Evolutionary conservation across 2,329 filamentous ascomycete species (phyloP).

Genomic region (Rachicladosporium sp.): DNA sequence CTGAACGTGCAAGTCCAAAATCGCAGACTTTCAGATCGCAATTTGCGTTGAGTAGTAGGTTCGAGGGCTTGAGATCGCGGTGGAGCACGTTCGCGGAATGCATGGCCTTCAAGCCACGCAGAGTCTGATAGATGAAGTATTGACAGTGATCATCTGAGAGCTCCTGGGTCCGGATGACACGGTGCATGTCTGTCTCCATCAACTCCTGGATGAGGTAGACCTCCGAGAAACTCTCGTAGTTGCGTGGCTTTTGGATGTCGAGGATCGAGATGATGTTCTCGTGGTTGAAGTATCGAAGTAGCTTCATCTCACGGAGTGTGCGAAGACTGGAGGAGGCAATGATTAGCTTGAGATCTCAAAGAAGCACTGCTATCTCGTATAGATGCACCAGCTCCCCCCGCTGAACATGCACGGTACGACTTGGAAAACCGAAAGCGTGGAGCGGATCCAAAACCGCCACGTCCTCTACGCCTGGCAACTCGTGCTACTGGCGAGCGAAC

Average conservation of each 20-base stretch:
- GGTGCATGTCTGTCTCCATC: conserved; percentile 99
- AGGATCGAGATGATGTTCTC: conserved; percentile 99
- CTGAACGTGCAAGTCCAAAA: conserved; percentile 84
- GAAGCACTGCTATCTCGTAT: no score
- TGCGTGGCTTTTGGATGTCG: conserved; percentile 95
- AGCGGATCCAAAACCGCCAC: no score
- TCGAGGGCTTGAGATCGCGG: conserved; percentile 93
- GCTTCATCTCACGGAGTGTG: conserved; percentile 97
- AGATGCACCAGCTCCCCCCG: no score
- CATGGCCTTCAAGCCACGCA: conserved; percentile 96
- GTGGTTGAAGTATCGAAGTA: conserved; percentile 97
- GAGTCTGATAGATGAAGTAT: conserved; percentile 99
- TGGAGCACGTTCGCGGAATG: conserved; percentile 97
- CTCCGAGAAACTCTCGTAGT: conserved; percentile 91
- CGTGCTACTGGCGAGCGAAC: no score
- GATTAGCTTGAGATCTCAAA: no score
- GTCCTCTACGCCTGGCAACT: no score
- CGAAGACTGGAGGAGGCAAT: conserved; percentile 61
- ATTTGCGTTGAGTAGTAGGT: conserved; percentile 92
- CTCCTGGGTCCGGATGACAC: conserved; percentile 96
- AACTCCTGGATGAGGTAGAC: conserved; percentile 98
- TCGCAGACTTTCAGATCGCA: conserved; percentile 99
- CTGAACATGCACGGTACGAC: no score
- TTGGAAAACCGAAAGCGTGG: no score
- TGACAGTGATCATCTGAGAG: conserved; percentile 98